Evolutionary conservation across 2,329 filamentous ascomycete species (phyloP), one percentile per base, ranked within the genome.

Genomic region (Dactylellina parvicollis): DNA sequence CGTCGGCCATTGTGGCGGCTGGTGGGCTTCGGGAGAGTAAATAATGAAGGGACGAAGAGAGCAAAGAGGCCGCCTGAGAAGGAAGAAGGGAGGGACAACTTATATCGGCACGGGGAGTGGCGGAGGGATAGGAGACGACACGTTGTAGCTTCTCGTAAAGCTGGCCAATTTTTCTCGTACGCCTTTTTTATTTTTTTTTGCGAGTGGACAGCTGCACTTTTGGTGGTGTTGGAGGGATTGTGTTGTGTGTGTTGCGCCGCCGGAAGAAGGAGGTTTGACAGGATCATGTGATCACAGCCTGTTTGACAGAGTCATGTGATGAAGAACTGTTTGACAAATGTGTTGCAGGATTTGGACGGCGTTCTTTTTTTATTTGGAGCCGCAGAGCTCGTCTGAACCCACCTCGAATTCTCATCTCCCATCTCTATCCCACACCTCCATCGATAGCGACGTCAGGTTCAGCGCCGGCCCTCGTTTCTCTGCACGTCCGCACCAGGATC

Each of bases 1-100:
- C 49, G 36, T 83, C 80, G 65, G 81, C 82, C 77, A 81, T 82
- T 75, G 83, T 81, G 32, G 74, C 52, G 26, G 78, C 76, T 61
- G 28, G 75, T 73, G 16, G 67, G 47, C 10, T 73, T 71, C 38
- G 77, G 70, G 67, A 18, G 69, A n/a, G 40, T 57, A 24, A 42
- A 56, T n/a, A n/a, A 38, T 50, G 52, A 40, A 52, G 32, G 28
- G 36, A 16, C 22, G 26, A 16, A 9, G 8, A 18, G 18, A 4
- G 16, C 18, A 20, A 4, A 42, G 28, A 52, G 52, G 18, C 50
- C 49, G 8, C 30, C 50, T 18, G 44, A 46, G 24, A 22, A 38
- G 30, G 40, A 32, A 50, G 28, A 57, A 12, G 24, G 42, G 57
- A 47, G 42, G 20, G 36, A 42, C 26, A 24, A 62, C 28, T 38